Conservation (phyloP, 371 early-diverging fungal genomes). For the Saksenaea oblongispora region DNA sequence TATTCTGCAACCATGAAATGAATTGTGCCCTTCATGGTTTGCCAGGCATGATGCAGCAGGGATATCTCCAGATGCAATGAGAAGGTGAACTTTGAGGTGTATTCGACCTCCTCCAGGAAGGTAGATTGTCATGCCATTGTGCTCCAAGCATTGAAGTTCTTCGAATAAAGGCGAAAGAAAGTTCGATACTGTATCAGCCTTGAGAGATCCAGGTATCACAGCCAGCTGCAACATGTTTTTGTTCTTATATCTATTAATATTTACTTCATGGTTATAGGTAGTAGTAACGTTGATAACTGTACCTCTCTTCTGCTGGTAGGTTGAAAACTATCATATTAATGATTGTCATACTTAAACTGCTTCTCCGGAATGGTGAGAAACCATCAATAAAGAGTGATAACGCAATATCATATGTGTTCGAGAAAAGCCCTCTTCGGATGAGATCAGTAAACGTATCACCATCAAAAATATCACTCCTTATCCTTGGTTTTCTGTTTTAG, state of each 20-base stretch:
- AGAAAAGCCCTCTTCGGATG: background rate
- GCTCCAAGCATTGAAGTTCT: slow-evolving; percentile 2
- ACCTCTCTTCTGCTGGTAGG: slow-evolving; percentile 8
- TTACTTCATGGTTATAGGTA: too few relatives aligned
- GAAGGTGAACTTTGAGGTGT: background rate
- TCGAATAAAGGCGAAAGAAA: slow-evolving; percentile 9
- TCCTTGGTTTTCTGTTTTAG: too few relatives aligned
- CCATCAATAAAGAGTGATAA: slow-evolving; percentile 8
- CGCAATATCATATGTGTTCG: background rate
- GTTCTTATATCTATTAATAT: slow-evolving; percentile 1
- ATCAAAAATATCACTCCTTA: slow-evolving; percentile 6
- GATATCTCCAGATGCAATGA: slow-evolving; percentile 7
- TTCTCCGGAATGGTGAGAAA: background rate
- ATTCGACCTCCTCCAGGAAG: background rate
- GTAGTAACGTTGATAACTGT: background rate
- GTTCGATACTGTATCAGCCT: background rate
- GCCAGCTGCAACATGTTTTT: slow-evolving; percentile 9
- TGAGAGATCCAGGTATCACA: background rate
- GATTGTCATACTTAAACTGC: slow-evolving; percentile 1
- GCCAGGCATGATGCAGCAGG: background rate
- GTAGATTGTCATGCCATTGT: background rate
- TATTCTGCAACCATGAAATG: slow-evolving; percentile 6
- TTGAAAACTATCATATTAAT: slow-evolving; percentile 4
- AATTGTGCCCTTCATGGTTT: slow-evolving; percentile 2
- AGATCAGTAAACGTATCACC: background rate